Evolutionary conservation across 2,329 filamentous ascomycete species (phyloP).

Genomic region (Emergomyces orientalis): DNA sequence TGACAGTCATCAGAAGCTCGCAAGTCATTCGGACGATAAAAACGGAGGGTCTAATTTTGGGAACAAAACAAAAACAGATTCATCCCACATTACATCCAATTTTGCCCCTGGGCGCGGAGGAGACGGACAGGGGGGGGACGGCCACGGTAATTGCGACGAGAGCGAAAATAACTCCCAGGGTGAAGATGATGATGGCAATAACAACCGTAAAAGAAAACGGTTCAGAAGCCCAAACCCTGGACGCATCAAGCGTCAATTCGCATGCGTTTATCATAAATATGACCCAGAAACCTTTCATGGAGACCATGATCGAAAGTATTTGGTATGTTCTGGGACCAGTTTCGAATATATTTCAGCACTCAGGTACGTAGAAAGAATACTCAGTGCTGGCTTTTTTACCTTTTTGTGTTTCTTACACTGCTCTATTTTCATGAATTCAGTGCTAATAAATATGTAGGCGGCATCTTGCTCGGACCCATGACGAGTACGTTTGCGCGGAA

Average conservation of each 20-base stretch:
- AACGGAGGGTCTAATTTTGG: background rate
- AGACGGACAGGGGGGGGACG: background rate
- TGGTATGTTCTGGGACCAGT: conserved; percentile 5
- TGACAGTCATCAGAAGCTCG: background rate
- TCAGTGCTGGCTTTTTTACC: background rate
- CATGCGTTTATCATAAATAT: conserved; percentile 7
- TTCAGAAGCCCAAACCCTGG: background rate
- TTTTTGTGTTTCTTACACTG: background rate
- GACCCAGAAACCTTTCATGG: conserved; percentile 6
- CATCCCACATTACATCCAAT: background rate
- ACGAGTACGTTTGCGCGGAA: conserved; percentile 2
- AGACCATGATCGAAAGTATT: conserved; percentile 4
- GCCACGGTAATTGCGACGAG: background rate
- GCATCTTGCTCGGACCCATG: conserved; percentile 1
- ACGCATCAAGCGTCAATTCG: background rate
- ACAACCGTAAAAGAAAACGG: conserved; percentile 6
- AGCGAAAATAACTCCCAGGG: background rate
- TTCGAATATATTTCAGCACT: conserved; percentile 1
- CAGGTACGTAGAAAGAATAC: background rate
- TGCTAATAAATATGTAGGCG: conserved; percentile 1
- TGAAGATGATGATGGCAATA: conserved; percentile 5
- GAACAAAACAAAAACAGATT: background rate
- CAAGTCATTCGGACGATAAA: background rate
- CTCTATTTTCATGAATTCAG: background rate
- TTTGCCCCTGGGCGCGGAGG: background rate